Evolutionary conservation across 495 filamentous ascomycete species (phyloP).

Genomic region (Aspergillus saccharolyticus): DNA sequence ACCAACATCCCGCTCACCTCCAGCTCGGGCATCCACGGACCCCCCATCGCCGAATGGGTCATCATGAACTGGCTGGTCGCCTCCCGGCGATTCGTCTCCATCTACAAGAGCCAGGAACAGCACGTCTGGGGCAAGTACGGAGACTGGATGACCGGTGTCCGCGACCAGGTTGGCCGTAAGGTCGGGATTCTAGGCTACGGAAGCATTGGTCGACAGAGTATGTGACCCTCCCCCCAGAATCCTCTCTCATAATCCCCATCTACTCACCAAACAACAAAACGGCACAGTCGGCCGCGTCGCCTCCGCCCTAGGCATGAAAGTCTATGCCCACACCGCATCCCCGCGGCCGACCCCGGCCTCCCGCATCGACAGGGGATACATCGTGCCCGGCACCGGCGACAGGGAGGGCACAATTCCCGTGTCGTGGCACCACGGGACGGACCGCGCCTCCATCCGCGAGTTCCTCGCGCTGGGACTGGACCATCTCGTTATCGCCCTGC

Average conservation of each 20-base stretch:
- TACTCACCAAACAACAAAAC: not conserved
- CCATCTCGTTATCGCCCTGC: constrained; percentile 67
- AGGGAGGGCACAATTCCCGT: constrained; percentile 64
- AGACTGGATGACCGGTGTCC: constrained; percentile 20
- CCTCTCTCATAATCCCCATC: not conserved
- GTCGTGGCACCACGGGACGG: constrained; percentile 67
- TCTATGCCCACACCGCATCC: constrained; percentile 75
- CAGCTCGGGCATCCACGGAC: constrained; percentile 72
- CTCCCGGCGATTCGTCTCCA: constrained; percentile 46
- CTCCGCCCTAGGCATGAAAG: constrained; percentile 69
- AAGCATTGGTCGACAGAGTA: constrained; percentile 69
- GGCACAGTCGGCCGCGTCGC: constrained; percentile 55
- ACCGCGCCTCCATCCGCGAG: constrained; percentile 52
- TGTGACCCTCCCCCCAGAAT: not conserved
- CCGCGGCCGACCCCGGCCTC: constrained; percentile 51
- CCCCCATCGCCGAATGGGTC: constrained; percentile 80
- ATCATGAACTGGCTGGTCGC: constrained; percentile 52
- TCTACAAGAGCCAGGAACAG: constrained; percentile 42
- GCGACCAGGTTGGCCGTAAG: constrained; percentile 50
- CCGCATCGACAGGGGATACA: constrained; percentile 59
- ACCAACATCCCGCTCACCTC: constrained; percentile 64
- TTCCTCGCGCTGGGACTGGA: constrained; percentile 71
- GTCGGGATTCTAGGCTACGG: constrained; percentile 82
- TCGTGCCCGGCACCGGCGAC: constrained; percentile 73
- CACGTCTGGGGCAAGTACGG: constrained; percentile 33